Base-by-base conservation (phyloP, 306 rosid species). In the Begonia fuchsioides region DNA sequence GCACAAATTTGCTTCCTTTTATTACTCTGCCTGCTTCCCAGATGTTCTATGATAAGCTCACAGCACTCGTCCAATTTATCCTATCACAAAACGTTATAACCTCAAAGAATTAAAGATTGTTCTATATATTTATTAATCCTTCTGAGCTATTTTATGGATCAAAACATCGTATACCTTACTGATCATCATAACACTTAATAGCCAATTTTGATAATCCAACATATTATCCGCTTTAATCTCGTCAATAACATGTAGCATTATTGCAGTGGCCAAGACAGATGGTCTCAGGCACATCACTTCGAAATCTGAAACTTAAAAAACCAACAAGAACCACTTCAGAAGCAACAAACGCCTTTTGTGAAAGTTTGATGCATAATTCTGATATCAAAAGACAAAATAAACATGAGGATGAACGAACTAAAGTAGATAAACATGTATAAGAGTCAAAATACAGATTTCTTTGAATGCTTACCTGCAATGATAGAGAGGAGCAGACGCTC, bases 211-310 rank as follows among this genome's bases (percentile, higher is more conserved):
- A 70, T 81, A 90, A 48, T 75, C 77, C 49, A 66, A 58, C 3
- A 69, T 69, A 63, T 79, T 75, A 48, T 56, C 56, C 16, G 84
- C 77, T 41, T 81, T 95, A 58, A 75, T 74, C 70, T 84, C 97
- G 53, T 55, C 61, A 47, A 79, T 75, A 44, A 79, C 83, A 50
- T 73, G 81, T 69, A 90, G 74, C 81, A 84, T 84, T 44, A 71
- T 72, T 17, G 97, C 95, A 53, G 97, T 66, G 51, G 97, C 97
- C 62, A 84, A 57, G 39, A 68, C 65, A 57, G 97, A 90, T 50
- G 97, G 95, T 56, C 74, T 72, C 66, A 62, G 67, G 52, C 80
- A 49, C 73, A 71, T 71, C 53, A 75, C 72, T 65, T 68, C 72
- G 45, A 69, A 69, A 79, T 84, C 95, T 90, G 77, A 44, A 53